phyloP scores from a whole-genome alignment of 1,139 yeast species.

The Pichia sp. region DNA sequence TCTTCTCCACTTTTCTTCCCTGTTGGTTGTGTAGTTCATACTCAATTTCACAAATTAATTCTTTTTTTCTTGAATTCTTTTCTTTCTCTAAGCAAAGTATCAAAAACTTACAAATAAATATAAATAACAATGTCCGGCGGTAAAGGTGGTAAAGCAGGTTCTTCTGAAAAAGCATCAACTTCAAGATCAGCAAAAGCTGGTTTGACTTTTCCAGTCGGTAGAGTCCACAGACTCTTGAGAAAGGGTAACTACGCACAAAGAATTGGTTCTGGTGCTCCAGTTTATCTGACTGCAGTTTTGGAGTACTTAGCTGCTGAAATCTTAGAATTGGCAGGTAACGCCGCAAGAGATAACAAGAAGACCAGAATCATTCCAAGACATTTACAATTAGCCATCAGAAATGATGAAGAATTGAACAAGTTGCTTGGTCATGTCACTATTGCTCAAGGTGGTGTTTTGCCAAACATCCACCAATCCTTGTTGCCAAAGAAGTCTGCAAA shows the following conservation, averaged over 20 bases:
- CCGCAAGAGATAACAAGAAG: constrained; percentile 96
- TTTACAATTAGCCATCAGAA: constrained; percentile 96
- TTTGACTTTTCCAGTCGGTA: constrained; percentile 98
- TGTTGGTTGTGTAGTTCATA: no score
- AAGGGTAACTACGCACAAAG: constrained; percentile 99
- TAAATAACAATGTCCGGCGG: constrained; percentile 82
- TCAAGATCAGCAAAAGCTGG: constrained; percentile 99
- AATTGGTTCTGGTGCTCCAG: constrained; percentile 99
- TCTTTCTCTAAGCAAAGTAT: not conserved
- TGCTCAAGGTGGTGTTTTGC: constrained; percentile 99
- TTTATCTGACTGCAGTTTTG: constrained; percentile 91
- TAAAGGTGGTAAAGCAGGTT: constrained; percentile 96
- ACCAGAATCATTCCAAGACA: constrained; percentile 99
- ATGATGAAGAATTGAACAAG: constrained; percentile 97
- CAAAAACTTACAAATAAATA: constrained; percentile 11
- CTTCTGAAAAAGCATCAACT: constrained; percentile 89
- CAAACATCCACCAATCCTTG: constrained; percentile 94
- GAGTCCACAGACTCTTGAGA: constrained; percentile 96
- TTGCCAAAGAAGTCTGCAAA: constrained; percentile 90
- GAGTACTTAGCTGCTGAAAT: constrained; percentile 98
- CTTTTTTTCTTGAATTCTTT: constrained; percentile 1
- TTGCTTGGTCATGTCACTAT: constrained; percentile 97
- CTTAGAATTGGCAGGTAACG: constrained; percentile 97
- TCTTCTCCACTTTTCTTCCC: not conserved
- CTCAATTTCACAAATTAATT: no score